Base-by-base conservation (phyloP, 164 flowering plant species). In the Kingdonia uniflora region DNA sequence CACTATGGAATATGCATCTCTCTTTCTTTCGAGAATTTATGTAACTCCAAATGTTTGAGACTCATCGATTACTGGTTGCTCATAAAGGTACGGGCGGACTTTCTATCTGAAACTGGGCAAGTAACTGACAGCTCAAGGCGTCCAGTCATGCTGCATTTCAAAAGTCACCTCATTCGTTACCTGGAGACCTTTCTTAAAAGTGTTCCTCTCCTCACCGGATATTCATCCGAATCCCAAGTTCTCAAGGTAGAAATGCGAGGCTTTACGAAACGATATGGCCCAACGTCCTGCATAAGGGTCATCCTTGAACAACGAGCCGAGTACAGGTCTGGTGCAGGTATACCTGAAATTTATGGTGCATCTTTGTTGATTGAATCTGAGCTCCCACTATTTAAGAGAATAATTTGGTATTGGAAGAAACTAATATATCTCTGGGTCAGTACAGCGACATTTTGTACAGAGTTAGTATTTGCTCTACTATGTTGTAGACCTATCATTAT, bases 271-370 rank as follows among this genome's bases (percentile, higher is more conserved):
- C n/a, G 44, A 42, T 14, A 42, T 42, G n/a, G n/a, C n/a, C 44
- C 44, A 14, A 42, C 44, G 12, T 42, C 44, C n/a, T 42, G 44
- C 44, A 10, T 42, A 42, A 42, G 44, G 44, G 44, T 42, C 5
- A 42, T 42, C 11, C 44, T 42, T 42, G 44, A 42, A 42, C 44
- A 42, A 42, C 44, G 44, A 42, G 44, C 44, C 4, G 44, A 1
- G n/a, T 42, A 42, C 44, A 42, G n/a, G 44, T 42, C 44, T 42
- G 44, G 44, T 42, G 44, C 44, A 12, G 44, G 44, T 42, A 10
- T 42, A 10, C 44, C 44, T 42, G 1, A 42, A 42, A 42, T 42
- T 10, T 42, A 42, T 42, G 44, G 14, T 10, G 44, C 44, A 42
- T 42, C 44, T 15, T 5, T 42, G 12, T 6, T 42, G 12, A 14